phyloP scores from a whole-genome alignment of 306 rosid species.

The Cicer chorassanicum region DNA sequence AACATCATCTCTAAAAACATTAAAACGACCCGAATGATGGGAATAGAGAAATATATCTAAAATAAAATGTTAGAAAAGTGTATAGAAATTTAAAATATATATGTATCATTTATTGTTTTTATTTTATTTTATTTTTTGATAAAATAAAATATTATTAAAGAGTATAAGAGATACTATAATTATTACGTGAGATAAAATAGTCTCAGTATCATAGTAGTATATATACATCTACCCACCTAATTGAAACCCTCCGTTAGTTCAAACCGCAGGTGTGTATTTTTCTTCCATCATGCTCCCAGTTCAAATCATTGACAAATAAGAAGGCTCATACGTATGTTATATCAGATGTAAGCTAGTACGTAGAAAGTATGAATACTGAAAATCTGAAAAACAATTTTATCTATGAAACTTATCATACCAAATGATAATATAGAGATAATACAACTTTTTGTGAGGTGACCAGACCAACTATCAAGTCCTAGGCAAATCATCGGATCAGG shows the following conservation, averaged over 20 bases:
- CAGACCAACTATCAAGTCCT: not conserved
- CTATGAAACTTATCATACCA: not conserved
- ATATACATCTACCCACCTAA: no score
- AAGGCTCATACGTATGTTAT: not conserved
- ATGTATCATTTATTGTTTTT: no score
- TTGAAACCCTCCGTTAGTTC: no score
- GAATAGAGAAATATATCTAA: no score
- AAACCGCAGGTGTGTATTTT: not conserved
- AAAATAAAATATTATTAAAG: no score
- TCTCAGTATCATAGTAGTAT: no score
- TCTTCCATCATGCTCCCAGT: not conserved
- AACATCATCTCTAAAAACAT: no score
- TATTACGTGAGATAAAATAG: no score
- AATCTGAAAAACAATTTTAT: not conserved
- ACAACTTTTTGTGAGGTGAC: not conserved
- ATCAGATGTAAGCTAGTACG: not conserved
- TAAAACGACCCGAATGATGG: no score
- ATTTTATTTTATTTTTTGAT: no score
- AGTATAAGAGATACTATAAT: no score
- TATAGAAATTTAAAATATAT: no score
- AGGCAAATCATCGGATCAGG: not conserved
- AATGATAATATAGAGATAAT: not conserved
- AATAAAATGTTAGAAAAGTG: rapidly evolving
- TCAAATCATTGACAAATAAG: not conserved
- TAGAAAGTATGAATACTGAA: not conserved